Evolutionary conservation across 768 basidiomycete genomes (phyloP), one percentile per base, ranked within the genome.

Genomic region (Xerocomellus chrysenteron): DNA sequence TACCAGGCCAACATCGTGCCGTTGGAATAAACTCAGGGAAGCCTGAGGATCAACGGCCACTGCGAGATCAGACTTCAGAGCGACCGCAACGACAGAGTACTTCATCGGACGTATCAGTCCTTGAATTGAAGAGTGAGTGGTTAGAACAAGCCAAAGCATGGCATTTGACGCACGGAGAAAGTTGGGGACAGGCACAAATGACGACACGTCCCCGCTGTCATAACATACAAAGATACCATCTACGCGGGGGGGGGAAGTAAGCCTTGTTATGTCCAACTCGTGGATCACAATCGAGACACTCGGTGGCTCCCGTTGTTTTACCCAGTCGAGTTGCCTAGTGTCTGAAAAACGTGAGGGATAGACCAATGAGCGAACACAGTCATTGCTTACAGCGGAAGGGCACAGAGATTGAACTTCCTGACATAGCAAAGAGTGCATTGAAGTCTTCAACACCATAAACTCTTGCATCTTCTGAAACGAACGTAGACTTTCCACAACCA

Each of bases 161-260:
- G 26, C 14, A 44, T 40, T 50, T 5, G 17, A 81, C 90, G 72
- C 67, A 94, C 94, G 79, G 33, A 95, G 76, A 47, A 92, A 78
- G 32, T 79, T 79, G 68, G 84, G 79, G 17, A 95, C 79, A 16
- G 84, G 85, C 16, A 70, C 70, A 64, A 91, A 87, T 21, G 92
- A 92, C 2, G 75, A 70, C 54, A 68, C 67, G 55, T 83, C 76
- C 1, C 84, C 81, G 11, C 86, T 82, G 72, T 94, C 90, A 70
- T 94, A 97, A 66, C 94, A 97, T 26, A 97, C 77, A 50, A 97
- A 81, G 14, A 88, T 83, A 1, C 88, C 96, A 59, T 94, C 87
- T 49, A 92, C 76, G 17, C 71, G 69, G 19, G 87, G 86, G 24
- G 84, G 74, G 5, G 74, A 76, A 30, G 79, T 76, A 8, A 88